Evolutionary conservation across 1,284 basidiomycete species (phyloP).

Genomic region (Neolentinus lepideus): DNA sequence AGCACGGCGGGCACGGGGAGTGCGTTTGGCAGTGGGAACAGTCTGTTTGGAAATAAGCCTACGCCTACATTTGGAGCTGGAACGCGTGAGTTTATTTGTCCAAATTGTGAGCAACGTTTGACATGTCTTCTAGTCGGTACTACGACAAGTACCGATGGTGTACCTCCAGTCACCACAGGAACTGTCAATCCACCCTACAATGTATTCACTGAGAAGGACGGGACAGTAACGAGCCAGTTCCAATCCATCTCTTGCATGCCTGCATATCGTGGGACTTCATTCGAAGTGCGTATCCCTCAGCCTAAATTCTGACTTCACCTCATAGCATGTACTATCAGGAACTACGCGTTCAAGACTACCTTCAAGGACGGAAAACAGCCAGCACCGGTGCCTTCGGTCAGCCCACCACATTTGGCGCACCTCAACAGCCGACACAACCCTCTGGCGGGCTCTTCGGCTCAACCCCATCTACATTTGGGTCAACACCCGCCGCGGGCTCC

Average conservation of each 20-base stretch:
- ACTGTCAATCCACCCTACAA: constrained; percentile 52
- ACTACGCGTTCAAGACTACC: constrained; percentile 68
- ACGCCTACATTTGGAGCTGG: constrained; percentile 24
- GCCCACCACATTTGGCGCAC: constrained; percentile 33
- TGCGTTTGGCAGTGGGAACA: constrained; percentile 32
- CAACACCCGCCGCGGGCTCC: not conserved
- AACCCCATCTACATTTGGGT: not conserved
- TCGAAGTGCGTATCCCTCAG: constrained; percentile 43
- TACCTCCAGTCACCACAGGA: constrained; percentile 53
- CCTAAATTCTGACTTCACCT: constrained; percentile 10
- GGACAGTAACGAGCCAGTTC: constrained; percentile 45
- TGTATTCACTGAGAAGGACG: constrained; percentile 54
- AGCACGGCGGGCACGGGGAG: constrained; percentile 8
- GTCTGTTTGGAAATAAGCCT: constrained; percentile 35
- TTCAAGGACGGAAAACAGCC: constrained; percentile 66
- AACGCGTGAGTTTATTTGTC: constrained; percentile 16
- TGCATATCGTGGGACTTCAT: constrained; percentile 60
- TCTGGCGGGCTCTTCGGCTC: constrained; percentile 16
- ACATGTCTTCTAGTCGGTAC: constrained; percentile 11
- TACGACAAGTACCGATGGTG: constrained; percentile 25
- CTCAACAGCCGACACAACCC: constrained; percentile 20
- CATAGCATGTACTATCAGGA: constrained; percentile 37
- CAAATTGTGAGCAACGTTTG: constrained; percentile 5
- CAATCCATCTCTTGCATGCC: constrained; percentile 73
- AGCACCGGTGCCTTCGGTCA: constrained; percentile 36